Base-by-base conservation (phyloP, 2,329 filamentous ascomycete species). In the Fusarium sambucinum region DNA sequence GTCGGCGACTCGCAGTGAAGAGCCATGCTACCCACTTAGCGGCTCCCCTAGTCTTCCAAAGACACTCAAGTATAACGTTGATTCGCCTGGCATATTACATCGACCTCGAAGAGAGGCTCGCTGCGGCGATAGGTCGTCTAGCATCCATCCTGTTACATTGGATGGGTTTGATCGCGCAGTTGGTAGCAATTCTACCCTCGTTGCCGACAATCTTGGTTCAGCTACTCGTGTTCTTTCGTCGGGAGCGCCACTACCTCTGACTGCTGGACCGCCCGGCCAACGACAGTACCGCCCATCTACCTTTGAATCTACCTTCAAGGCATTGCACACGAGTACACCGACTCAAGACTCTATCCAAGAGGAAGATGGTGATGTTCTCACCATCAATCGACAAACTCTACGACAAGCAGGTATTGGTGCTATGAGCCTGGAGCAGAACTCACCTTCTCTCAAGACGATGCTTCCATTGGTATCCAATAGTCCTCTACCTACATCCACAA, bases 181-280 rank as follows among this genome's bases (percentile, higher is more conserved):
- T 44, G 67, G 48, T 52, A 70, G 47, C 12, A 66, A 55, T 29
- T 38, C 52, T 59, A 54, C 64, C 52, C 55, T 65, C 23, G 50
- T 45, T 42, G 13, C 50, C 29, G 48, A 65, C 64, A 58, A 59
- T 29, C 46, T 68, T 46, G 27, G 58, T 17, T 66, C 65, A 42
- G 64, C 70, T n/a, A 35, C 41, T 17, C 73, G 78, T 19, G 71
- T 78, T 5, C 75, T 72, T 27, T 77, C 77, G 1, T 75, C 78
- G 1, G 84, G 83, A 8, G 80, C 79, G 19, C 85, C 84, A n/a
- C 79, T 76, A 23, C 85, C 85, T 12, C 71, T 87, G 66, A 86
- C 83, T 21, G 85, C 85, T 29, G 85, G 85, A 3, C 85, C 85
- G 41, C 85, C 85, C 14, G 85, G 85, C 21, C 82, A 84, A 61